Conservation (phyloP, 768 basidiomycete genomes). For the Exsudoporus frostii region DNA sequence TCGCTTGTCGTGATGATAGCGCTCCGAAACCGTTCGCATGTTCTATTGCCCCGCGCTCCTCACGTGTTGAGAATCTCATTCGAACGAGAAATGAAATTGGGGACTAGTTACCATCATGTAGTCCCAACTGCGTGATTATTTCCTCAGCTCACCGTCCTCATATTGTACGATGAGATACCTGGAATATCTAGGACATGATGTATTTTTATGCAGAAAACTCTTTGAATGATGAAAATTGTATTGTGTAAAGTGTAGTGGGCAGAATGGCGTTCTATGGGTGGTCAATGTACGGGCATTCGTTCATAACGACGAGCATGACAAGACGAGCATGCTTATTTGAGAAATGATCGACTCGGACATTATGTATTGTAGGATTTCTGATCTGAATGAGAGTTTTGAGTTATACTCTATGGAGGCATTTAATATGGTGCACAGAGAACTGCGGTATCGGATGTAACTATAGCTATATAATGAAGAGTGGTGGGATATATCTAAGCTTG, state of each 20-base stretch:
- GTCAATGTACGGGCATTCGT: too few relatives aligned
- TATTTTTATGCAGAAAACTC: too few relatives aligned
- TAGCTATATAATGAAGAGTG: background rate
- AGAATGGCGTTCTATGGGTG: background rate
- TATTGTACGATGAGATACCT: background rate
- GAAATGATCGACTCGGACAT: too few relatives aligned
- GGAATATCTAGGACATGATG: too few relatives aligned
- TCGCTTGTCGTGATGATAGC: conserved; percentile 2
- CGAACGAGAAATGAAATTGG: background rate
- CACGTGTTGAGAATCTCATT: conserved; percentile 14
- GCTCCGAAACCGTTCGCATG: conserved; percentile 27
- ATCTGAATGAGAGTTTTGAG: background rate
- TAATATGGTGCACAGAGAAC: background rate
- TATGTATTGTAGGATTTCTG: background rate
- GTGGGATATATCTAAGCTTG: conserved; percentile 5
- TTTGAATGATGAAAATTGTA: too few relatives aligned
- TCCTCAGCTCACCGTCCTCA: background rate
- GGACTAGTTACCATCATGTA: background rate
- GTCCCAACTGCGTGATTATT: background rate
- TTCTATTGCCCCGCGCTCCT: conserved; percentile 17
- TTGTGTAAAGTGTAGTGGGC: too few relatives aligned
- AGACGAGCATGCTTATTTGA: too few relatives aligned
- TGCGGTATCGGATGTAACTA: conserved; percentile 7
- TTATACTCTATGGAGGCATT: background rate
- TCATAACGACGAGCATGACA: too few relatives aligned